phyloP scores from a whole-genome alignment of 169 alveolate genomes.

The Plasmodium yoelii region DNA sequence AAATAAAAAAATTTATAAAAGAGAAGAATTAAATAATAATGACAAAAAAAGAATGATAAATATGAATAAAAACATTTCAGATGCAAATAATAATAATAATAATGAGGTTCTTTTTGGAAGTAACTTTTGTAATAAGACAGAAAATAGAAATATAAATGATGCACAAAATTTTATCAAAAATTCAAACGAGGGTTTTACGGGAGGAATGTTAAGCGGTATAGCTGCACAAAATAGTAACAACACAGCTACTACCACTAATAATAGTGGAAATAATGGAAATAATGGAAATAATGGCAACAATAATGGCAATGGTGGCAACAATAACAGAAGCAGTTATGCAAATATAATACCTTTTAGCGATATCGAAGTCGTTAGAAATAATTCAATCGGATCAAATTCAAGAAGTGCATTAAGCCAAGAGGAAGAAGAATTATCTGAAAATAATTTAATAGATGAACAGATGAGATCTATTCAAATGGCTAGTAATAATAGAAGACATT shows the following conservation, averaged over 20 bases:
- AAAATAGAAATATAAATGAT: background rate
- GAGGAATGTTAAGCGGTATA: constrained; percentile 2
- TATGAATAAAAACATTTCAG: background rate
- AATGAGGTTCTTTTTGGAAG: no score
- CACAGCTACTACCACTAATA: background rate
- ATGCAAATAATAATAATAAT: background rate
- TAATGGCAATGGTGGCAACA: no score
- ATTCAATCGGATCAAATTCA: constrained; percentile 20
- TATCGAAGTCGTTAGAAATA: constrained; percentile 29
- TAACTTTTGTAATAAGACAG: background rate
- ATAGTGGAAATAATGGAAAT: no score
- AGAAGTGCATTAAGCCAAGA: constrained; percentile 25
- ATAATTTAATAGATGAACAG: constrained; percentile 25
- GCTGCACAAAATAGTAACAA: background rate
- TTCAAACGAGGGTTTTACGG: constrained; percentile 23
- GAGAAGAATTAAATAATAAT: constrained; percentile 1
- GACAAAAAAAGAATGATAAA: background rate
- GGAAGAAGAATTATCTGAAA: constrained; percentile 3
- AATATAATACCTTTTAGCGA: constrained; percentile 52
- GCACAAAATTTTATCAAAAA: constrained; percentile 4
- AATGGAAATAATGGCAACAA: no score
- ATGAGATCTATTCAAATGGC: constrained; percentile 69
- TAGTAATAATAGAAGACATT: constrained; percentile 34
- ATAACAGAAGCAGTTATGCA: background rate
- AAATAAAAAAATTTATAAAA: background rate